Conservation (phyloP, 306 rosid species). For the Corylus americana region DNA sequence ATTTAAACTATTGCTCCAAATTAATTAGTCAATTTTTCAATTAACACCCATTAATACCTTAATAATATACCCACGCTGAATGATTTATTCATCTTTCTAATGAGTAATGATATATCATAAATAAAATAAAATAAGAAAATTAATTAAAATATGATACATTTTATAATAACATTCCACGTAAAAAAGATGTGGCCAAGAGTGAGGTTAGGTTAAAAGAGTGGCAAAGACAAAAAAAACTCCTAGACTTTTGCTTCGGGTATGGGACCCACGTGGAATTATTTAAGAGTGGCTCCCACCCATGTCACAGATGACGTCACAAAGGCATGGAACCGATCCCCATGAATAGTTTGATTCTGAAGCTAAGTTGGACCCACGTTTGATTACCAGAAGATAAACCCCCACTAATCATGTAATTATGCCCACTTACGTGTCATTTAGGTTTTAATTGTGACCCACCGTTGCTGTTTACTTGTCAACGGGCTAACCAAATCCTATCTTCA, state of each 20-base stretch:
- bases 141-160: no score
- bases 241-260: background rate
- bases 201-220: slow-evolving; percentile 3
- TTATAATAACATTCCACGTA: no score
- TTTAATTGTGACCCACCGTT: background rate
- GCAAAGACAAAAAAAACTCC: background rate
- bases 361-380: slow-evolving; percentile 6
- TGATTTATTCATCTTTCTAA: no score
- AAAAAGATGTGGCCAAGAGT: no score
- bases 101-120: no score
- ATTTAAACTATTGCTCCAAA: no score
- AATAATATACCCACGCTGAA: no score
- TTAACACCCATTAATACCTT: no score
- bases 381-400: background rate
- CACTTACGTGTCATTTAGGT: slow-evolving; percentile 7
- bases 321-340: background rate
- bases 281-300: background rate
- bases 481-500: background rate
- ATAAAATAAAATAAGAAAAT: no score
- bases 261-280: slow-evolving; percentile 6
- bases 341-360: slow-evolving; percentile 8
- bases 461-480: background rate
- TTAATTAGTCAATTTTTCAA: no score
- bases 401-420: slow-evolving; percentile 1
- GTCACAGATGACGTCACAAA: slow-evolving; percentile 13